Evolutionary conservation across 495 filamentous ascomycete species (phyloP).

Genomic region (Xylaria cubensis): DNA sequence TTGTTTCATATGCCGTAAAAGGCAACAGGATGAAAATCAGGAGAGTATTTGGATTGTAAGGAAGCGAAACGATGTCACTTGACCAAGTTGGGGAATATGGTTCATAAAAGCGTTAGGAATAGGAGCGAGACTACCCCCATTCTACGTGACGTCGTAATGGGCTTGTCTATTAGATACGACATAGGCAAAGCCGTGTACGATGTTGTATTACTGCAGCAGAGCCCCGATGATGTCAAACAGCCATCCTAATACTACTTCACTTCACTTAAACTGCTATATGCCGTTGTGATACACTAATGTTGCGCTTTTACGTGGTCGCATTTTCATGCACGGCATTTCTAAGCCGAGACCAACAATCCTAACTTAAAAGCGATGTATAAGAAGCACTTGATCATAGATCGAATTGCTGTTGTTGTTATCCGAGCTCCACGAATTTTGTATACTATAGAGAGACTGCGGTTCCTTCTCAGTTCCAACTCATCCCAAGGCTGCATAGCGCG

Average conservation of each 20-base stretch:
- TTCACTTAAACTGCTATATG: not conserved
- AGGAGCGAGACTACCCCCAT: not conserved
- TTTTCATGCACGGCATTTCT: not conserved
- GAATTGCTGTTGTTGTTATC: not conserved
- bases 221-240: not conserved
- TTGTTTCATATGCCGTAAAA: not conserved
- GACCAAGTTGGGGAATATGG: not conserved
- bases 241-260: slow-evolving; percentile 9
- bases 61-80: not conserved
- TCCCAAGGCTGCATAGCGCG: not conserved
- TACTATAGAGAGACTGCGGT: not conserved
- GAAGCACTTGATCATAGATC: not conserved
- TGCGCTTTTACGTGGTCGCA: slow-evolving; percentile 10
- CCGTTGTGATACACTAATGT: not conserved
- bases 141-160: not conserved
- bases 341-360: not conserved
- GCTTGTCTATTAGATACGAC: not conserved
- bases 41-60: not conserved
- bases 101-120: not conserved
- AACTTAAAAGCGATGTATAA: not conserved
- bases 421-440: not conserved
- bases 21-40: not conserved
- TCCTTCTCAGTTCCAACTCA: not conserved
- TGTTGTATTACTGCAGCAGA: slow-evolving; percentile 21
- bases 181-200: slow-evolving; percentile 14